Conservation (phyloP, 2,329 filamentous ascomycete genomes). For the Paramyrothecium sp. region DNA sequence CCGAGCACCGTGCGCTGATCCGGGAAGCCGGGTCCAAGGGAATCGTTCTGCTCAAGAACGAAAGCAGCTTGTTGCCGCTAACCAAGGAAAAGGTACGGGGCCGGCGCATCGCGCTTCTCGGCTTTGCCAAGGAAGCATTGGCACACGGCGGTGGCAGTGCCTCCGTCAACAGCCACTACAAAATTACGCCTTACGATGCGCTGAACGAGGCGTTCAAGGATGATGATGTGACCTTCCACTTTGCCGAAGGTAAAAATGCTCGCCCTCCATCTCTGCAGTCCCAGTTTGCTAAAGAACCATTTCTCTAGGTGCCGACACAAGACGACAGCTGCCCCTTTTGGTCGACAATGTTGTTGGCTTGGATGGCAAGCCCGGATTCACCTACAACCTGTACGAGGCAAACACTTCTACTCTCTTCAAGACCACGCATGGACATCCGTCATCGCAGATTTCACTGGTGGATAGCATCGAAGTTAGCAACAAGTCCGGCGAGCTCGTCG, state of each 20-base stretch:
- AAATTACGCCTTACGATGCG: constrained; percentile 34
- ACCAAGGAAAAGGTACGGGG: constrained; percentile 13
- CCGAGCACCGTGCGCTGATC: constrained; percentile 13
- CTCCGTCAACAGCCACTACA: neutral
- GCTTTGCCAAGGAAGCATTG: constrained; percentile 21
- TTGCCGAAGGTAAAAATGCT: neutral
- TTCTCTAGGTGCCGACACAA: constrained; percentile 22
- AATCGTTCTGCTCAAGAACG: constrained; percentile 64
- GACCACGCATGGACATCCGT: constrained; percentile 15
- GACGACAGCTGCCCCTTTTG: constrained; percentile 19
- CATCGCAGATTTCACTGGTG: constrained; percentile 22
- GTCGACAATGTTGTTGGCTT: constrained; percentile 23
- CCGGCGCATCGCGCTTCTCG: constrained; percentile 20
- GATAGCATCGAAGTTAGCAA: neutral
- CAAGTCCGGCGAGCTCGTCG: neutral
- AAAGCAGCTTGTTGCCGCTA: constrained; percentile 52
- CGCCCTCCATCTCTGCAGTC: neutral
- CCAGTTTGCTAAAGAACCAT: neutral
- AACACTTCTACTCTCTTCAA: neutral
- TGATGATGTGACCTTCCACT: neutral
- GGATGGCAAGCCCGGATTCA: constrained; percentile 16
- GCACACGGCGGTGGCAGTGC: constrained; percentile 19
- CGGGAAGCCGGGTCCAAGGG: constrained; percentile 11
- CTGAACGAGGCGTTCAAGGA: constrained; percentile 17
- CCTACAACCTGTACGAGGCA: neutral